Evolutionary conservation across 352 stramenopile genomes (phyloP).

Genomic region (Phytopythium chamaehyphon): DNA sequence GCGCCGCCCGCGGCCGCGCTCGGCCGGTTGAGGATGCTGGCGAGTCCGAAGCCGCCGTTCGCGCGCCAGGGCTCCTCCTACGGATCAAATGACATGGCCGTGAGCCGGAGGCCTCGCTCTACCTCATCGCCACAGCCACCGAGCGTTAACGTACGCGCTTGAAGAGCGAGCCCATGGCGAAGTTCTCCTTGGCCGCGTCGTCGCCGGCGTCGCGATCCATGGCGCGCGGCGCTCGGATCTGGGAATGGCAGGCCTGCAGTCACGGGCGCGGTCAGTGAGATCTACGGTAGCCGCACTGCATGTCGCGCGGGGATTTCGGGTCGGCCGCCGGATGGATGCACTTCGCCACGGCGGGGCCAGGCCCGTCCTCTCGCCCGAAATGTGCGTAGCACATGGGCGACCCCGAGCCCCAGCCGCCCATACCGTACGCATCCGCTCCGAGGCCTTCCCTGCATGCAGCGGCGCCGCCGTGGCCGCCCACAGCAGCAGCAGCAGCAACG

Average conservation of each 20-base stretch:
- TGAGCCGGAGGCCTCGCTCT: constrained; percentile 14
- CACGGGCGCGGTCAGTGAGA: background rate
- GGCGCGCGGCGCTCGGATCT: background rate
- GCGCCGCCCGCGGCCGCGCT: constrained; percentile 3
- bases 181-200: constrained; percentile 19
- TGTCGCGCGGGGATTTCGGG: constrained; percentile 4
- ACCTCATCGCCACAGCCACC: background rate
- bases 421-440: no score
- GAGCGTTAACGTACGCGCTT: constrained; percentile 26
- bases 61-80: constrained; percentile 72
- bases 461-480: no score
- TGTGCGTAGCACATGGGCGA: background rate
- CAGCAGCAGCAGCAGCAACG: no score
- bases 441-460: no score
- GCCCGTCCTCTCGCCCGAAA: constrained; percentile 1
- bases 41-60: constrained; percentile 69
- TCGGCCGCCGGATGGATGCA: constrained; percentile 8
- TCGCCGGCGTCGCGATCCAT: background rate
- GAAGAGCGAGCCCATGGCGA: constrained; percentile 14
- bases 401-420: no score
- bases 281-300: background rate
- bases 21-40: constrained; percentile 74
- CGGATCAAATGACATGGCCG: constrained; percentile 11
- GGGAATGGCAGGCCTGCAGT: background rate
- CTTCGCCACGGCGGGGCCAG: no score